Base-by-base conservation (phyloP, 202 grass and related monocot species). In the Panicum hallii region DNA sequence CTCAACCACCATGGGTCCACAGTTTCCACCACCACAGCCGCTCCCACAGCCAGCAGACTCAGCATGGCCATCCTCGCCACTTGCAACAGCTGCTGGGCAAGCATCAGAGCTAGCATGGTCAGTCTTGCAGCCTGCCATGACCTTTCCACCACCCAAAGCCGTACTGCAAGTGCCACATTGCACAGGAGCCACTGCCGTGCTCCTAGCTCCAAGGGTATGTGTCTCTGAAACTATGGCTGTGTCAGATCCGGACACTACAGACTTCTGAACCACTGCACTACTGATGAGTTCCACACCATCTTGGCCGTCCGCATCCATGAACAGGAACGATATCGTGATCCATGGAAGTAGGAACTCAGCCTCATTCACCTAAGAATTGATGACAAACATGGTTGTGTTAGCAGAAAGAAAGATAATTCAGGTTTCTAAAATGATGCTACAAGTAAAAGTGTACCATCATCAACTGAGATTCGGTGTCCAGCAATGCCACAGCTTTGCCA, bases 271-370 rank as follows among this genome's bases (percentile, higher is more conserved):
- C 15, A 83, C 32, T 36, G 49, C 12, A 11, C 84, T 70, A 53
- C 60, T 32, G 0, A 63, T 34, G 28, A 78, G 77, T 14, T 80
- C 72, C 5, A 4, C 4, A 6, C 71, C 65, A 6, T 86, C 55
- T 78, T 89, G 56, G 42, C 77, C 54, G 19, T 79, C 46, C 4
- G 77, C 67, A 23, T 90, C 72, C 55, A 63, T 61, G 55, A 84
- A 82, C 53, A 99, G 66, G 69, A 89, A 90, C 0, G 90, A 93
- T 54, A 88, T 66, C 8, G 61, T 50, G 1, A 94, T 88, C 86
- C 93, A 93, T 20, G 83, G 90, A 86, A 94, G 91, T 28, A 94
- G 71, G 64, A 95, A 94, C 88, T 90, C 89, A 36, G 92, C 79
- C 84, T 95, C 93, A 26, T 86, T 87, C 43, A 98, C 93, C 93